A percentile compares a stretch with the other conserved stretches of the same genome.
These are phyloP conservation scores for Phanerochaete sordida DNA, from an alignment of 768 basidiomycete genomes.

Conservation along the genomic window DNA sequence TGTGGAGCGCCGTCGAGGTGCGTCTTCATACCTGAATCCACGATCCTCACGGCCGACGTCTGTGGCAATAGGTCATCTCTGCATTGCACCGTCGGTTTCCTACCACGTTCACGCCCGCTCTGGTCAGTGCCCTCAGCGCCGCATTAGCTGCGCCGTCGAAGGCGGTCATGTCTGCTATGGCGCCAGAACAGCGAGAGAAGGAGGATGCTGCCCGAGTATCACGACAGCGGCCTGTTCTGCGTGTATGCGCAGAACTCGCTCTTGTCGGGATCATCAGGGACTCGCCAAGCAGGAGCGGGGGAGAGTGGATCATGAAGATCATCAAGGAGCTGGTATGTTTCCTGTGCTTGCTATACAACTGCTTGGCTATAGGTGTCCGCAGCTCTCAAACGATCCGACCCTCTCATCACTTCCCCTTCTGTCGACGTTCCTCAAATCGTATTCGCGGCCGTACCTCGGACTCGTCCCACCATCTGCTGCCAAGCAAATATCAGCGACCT, in stretches of 20 bases:
- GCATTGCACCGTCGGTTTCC: constrained; percentile 86
- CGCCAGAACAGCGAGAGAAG: constrained; percentile 84
- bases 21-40: constrained; percentile 12
- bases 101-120: constrained; percentile 67
- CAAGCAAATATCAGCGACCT: constrained; percentile 56
- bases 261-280: constrained; percentile 82
- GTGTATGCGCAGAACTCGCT: constrained; percentile 88
- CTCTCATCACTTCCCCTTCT: constrained; percentile 87
- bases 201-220: constrained; percentile 79
- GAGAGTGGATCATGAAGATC: constrained; percentile 87
- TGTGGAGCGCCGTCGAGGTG: constrained; percentile 92
- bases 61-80: constrained; percentile 67
- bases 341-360: constrained; percentile 23
- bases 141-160: constrained; percentile 60
- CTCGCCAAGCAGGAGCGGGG: constrained; percentile 63
- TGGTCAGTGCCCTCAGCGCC: constrained; percentile 57
- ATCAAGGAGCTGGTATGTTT: constrained; percentile 74
- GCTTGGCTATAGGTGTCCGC: constrained; percentile 15
- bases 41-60: background rate
- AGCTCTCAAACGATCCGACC: constrained; percentile 87
- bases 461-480: constrained; percentile 45
- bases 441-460: constrained; percentile 86
- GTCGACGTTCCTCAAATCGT: constrained; percentile 91
- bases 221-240: constrained; percentile 80
- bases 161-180: constrained; percentile 49